Evolutionary conservation across 2,329 filamentous ascomycete species (phyloP), one percentile per base, ranked within the genome.

Genomic region (Pseudogymnoascus sp.): DNA sequence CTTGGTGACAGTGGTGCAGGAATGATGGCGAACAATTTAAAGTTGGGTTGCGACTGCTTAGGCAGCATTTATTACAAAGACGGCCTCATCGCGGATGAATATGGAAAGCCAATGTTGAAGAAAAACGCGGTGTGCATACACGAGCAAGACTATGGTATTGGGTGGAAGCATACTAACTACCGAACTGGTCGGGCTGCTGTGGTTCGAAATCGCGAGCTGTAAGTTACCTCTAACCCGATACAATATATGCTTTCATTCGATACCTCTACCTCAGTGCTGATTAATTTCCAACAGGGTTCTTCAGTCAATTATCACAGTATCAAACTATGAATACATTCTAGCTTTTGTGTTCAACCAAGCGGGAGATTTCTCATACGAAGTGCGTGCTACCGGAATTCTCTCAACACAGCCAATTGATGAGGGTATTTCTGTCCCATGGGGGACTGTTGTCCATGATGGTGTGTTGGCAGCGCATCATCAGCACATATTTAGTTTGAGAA

Each of bases 291-390:
- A 33, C 31, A 33, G 31, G 3, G 86, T 89, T 0, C 72, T 90
- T 4, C 87, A 89, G 71, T 84, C 82, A 68, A 89, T 89, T 72
- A 88, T 88, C 74, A 89, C 86, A 0, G 84, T 89, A 3, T 81
- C 84, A 10, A 89, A 89, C 74, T 89, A 89, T 73, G 87, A 89
- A 70, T 90, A 89, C 70, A 88, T 90, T 68, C 79, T 89, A 37
- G 86, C 86, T 2, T 90, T 87, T 74, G 83, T 86, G 62, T 89
- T 90, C 76, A 87, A 89, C 72, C 87, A 89, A 72, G 86, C 86
- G 1, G 87, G 84, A 63, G 85, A 88, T 68, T 71, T 89, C 59
- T 79, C 80, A 66, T 87, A 89, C 69, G 87, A 90, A 71, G 84
- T 88, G 43, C 83, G 86, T 35, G 87, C 87, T 12, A 89, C 87